Evolutionary conservation across 2,329 filamentous ascomycete genomes (phyloP).

Genomic region (Calonectria leucothoes): DNA sequence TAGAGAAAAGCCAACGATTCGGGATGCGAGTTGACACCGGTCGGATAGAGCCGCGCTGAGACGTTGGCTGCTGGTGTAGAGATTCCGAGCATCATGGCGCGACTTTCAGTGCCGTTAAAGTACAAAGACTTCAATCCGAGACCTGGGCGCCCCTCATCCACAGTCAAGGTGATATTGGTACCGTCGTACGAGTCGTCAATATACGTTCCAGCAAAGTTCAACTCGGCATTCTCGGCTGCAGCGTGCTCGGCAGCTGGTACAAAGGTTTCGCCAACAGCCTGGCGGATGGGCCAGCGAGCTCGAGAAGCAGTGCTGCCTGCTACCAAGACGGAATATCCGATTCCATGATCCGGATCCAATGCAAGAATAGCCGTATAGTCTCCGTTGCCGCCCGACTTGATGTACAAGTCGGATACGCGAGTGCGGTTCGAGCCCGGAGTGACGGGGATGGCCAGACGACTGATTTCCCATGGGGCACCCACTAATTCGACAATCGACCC

Average conservation of each 20-base stretch:
- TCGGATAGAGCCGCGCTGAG: conserved; percentile 22
- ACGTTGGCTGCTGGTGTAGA: neutral
- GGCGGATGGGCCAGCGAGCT: conserved; percentile 9
- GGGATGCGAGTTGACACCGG: conserved; percentile 19
- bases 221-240: conserved; percentile 12
- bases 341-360: conserved; percentile 56
- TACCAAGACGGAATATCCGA: conserved; percentile 31
- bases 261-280: conserved; percentile 12
- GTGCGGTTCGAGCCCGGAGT: conserved; percentile 39
- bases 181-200: neutral
- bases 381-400: conserved; percentile 55
- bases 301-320: conserved; percentile 23
- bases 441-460: conserved; percentile 47
- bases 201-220: conserved; percentile 27
- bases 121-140: neutral
- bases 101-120: neutral
- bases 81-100: neutral
- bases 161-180: neutral
- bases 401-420: conserved; percentile 56
- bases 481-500: conserved; percentile 52
- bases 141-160: neutral
- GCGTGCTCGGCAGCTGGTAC: conserved; percentile 26
- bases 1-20: conserved; percentile 22
- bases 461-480: conserved; percentile 54
- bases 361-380: conserved; percentile 50